Evolutionary conservation across 2,329 filamentous ascomycete species (phyloP).

Genomic region (Truncatella angustata): DNA sequence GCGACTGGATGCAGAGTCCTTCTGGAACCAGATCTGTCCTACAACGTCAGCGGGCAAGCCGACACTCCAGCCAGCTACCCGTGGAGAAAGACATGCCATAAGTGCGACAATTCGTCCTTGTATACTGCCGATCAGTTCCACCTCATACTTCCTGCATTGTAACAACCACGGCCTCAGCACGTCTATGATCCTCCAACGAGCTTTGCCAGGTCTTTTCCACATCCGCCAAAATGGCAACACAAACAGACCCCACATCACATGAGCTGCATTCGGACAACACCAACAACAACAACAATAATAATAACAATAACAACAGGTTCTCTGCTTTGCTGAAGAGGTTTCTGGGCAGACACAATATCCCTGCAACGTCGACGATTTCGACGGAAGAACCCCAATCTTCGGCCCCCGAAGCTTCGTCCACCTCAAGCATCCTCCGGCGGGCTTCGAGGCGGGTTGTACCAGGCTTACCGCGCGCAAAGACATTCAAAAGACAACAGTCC

Average conservation of each 20-base stretch:
- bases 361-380: conserved; percentile 16
- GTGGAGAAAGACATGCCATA: conserved; percentile 12
- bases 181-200: conserved; percentile 21
- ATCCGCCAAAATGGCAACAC: conserved; percentile 26
- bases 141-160: conserved; percentile 18
- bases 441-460: conserved; percentile 66
- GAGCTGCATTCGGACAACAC: conserved; percentile 21
- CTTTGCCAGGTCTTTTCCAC: conserved; percentile 16
- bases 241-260: conserved; percentile 20
- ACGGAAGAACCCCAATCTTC: conserved; percentile 20
- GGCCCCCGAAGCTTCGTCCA: conserved; percentile 20
- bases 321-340: conserved; percentile 20
- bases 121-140: conserved; percentile 16
- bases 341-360: conserved; percentile 21
- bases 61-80: conserved; percentile 7
- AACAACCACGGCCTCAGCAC: conserved; percentile 17
- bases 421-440: conserved; percentile 37
- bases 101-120: not conserved
- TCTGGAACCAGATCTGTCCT: not conserved
- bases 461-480: conserved; percentile 72
- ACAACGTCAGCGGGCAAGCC: not conserved
- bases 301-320: conserved; percentile 21
- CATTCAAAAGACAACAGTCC: conserved; percentile 79
- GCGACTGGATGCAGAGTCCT: not conserved
- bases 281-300: too few species aligned